Evolutionary conservation across 2,329 filamentous ascomycete genomes (phyloP).

Genomic region (Pseudocercospora macadamiae): DNA sequence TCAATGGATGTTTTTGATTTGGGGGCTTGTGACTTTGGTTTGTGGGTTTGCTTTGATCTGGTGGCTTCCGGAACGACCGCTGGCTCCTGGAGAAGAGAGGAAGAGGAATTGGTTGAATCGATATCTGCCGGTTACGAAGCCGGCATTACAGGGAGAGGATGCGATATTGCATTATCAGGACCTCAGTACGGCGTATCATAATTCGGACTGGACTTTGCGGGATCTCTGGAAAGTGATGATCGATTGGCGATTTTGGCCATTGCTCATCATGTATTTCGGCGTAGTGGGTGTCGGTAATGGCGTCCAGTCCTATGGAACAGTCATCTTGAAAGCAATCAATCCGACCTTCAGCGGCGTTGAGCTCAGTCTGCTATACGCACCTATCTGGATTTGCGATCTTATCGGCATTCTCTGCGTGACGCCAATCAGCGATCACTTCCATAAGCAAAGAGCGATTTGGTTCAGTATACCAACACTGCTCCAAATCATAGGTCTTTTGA

Average conservation of each 20-base stretch:
- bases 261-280: conserved; percentile 90
- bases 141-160: conserved; percentile 76
- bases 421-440: conserved; percentile 84
- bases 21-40: conserved; percentile 73
- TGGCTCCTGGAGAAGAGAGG: conserved; percentile 68
- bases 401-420: conserved; percentile 84
- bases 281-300: conserved; percentile 92
- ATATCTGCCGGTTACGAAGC: conserved; percentile 69
- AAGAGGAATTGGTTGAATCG: conserved; percentile 57
- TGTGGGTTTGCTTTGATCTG: conserved; percentile 76
- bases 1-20: conserved; percentile 91
- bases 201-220: conserved; percentile 69
- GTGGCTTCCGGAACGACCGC: conserved; percentile 87
- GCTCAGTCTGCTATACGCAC: conserved; percentile 81
- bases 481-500: conserved; percentile 80
- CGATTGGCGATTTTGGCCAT: conserved; percentile 87
- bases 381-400: conserved; percentile 85
- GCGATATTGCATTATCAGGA: conserved; percentile 82
- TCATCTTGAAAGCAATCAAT: conserved; percentile 82
- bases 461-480: conserved; percentile 76
- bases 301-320: conserved; percentile 82
- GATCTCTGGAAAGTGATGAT: conserved; percentile 72
- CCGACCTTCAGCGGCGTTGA: conserved; percentile 71
- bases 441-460: conserved; percentile 76
- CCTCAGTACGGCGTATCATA: conserved; percentile 77